Conservation (phyloP, 371 early-diverging fungal species). For the Syncephalastrum racemosum region DNA sequence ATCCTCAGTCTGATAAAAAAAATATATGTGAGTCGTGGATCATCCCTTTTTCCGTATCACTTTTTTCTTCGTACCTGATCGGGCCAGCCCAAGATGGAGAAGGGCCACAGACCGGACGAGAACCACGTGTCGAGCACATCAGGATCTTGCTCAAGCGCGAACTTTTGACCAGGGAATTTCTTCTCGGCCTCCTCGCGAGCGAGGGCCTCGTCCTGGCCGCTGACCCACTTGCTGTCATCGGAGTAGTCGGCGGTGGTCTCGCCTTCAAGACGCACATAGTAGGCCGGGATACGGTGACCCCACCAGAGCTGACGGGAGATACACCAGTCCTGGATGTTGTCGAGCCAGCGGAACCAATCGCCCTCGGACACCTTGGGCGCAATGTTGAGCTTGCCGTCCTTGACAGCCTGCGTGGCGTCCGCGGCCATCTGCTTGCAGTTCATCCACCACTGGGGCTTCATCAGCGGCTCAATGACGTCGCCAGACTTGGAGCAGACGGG, state of each 20-base stretch:
- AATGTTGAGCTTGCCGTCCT: slow-evolving; percentile 86
- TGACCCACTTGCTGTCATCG: slow-evolving; percentile 84
- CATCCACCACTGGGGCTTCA: slow-evolving; percentile 99
- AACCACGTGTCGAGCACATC: slow-evolving; percentile 99
- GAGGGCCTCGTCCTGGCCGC: slow-evolving; percentile 80
- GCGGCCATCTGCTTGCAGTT: slow-evolving; percentile 92
- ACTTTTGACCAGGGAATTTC: slow-evolving; percentile 72
- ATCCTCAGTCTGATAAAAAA: slow-evolving; percentile 68
- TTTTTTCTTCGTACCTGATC: slow-evolving; percentile 45
- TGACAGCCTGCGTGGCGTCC: slow-evolving; percentile 86
- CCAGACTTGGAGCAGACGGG: slow-evolving; percentile 94
- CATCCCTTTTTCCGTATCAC: background rate
- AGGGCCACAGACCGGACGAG: slow-evolving; percentile 99
- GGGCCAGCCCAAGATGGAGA: slow-evolving; percentile 98
- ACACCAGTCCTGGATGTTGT: slow-evolving; percentile 98
- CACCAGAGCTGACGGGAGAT: slow-evolving; percentile 99
- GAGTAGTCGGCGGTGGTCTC: slow-evolving; percentile 25
- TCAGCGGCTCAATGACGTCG: slow-evolving; percentile 97
- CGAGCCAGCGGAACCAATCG: slow-evolving; percentile 98
- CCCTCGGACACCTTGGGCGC: slow-evolving; percentile 87
- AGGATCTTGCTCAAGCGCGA: slow-evolving; percentile 52
- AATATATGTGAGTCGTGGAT: slow-evolving; percentile 1
- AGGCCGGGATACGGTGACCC: slow-evolving; percentile 99
- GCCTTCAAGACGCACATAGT: slow-evolving; percentile 28
- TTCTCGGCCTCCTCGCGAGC: slow-evolving; percentile 74